Evolutionary conservation across 2,329 filamentous ascomycete genomes (phyloP).

Genomic region (Sporothrix luriei): DNA sequence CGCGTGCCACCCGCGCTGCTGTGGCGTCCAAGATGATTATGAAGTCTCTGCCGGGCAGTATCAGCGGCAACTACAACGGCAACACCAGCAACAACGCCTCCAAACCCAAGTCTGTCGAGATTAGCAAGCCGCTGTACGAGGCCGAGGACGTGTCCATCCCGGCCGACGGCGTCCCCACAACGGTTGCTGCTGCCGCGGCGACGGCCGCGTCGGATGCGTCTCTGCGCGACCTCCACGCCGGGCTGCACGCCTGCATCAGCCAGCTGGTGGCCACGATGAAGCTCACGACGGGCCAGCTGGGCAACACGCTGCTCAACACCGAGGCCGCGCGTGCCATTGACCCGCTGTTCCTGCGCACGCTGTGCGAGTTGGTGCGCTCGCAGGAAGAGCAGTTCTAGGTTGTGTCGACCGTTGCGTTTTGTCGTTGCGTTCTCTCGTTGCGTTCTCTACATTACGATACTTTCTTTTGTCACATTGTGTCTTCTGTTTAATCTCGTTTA

Average conservation of each 20-base stretch:
- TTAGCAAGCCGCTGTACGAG: conserved; percentile 23
- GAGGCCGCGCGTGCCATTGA: conserved; percentile 40
- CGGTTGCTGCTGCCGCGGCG: conserved; percentile 2
- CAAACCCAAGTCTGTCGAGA: not conserved
- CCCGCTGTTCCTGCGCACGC: conserved; percentile 45
- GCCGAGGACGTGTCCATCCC: conserved; percentile 1
- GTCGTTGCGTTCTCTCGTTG: not conserved
- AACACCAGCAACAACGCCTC: not conserved
- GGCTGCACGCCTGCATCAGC: conserved; percentile 55
- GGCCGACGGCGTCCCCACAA: conserved; percentile 16
- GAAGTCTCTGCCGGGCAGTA: not conserved
- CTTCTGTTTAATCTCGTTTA: not conserved
- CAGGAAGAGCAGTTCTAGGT: conserved; percentile 43
- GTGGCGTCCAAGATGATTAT: conserved; percentile 18
- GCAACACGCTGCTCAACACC: conserved; percentile 32
- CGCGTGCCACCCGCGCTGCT: not conserved
- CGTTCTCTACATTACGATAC: not conserved
- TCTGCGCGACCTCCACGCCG: conserved; percentile 52
- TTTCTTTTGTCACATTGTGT: not conserved
- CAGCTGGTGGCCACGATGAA: conserved; percentile 55
- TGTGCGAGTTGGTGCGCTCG: conserved; percentile 49
- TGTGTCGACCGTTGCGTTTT: not conserved
- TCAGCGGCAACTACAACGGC: not conserved
- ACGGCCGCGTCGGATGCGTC: conserved; percentile 34
- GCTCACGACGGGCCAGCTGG: conserved; percentile 33